phyloP scores from a whole-genome alignment of 768 basidiomycete genomes.

The Tulasnella sp. region DNA sequence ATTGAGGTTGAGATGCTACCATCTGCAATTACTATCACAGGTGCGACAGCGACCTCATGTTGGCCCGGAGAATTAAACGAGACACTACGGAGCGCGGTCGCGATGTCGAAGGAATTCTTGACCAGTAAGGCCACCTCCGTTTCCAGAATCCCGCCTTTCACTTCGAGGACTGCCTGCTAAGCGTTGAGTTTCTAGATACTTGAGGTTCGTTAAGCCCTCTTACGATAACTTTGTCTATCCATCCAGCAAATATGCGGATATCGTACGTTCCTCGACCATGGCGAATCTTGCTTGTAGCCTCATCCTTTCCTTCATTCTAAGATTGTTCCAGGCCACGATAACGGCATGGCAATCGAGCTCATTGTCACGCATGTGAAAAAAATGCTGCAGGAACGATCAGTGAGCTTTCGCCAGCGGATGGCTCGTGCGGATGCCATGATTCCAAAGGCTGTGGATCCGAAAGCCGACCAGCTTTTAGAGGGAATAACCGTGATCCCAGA shows the following conservation, averaged over 20 bases:
- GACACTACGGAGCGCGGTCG: slow-evolving; percentile 87
- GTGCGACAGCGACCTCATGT: slow-evolving; percentile 95
- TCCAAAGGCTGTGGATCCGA: slow-evolving; percentile 37
- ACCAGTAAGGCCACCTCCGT: slow-evolving; percentile 56
- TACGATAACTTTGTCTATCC: slow-evolving; percentile 93
- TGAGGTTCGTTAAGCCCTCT: slow-evolving; percentile 91
- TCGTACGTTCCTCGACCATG: slow-evolving; percentile 48
- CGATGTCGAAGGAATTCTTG: slow-evolving; percentile 78
- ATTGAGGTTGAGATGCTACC: neutral
- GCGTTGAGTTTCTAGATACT: slow-evolving; percentile 54
- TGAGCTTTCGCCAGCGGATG: slow-evolving; percentile 69
- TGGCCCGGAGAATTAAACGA: slow-evolving; percentile 83
- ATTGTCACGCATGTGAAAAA: slow-evolving; percentile 86
- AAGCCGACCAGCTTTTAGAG: slow-evolving; percentile 34
- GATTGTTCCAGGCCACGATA: slow-evolving; percentile 95
- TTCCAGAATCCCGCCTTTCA: neutral
- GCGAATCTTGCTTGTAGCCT: neutral
- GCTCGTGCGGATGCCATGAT: slow-evolving; percentile 42
- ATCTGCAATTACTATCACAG: neutral
- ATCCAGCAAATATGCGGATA: slow-evolving; percentile 81
- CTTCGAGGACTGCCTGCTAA: neutral
- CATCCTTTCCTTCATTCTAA: slow-evolving; percentile 37
- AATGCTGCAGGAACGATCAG: slow-evolving; percentile 74
- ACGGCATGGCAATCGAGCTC: slow-evolving; percentile 86
- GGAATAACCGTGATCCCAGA: slow-evolving; percentile 65